phyloP scores from a whole-genome alignment of 495 filamentous ascomycete species.

The Aspergillus taichungensis region DNA sequence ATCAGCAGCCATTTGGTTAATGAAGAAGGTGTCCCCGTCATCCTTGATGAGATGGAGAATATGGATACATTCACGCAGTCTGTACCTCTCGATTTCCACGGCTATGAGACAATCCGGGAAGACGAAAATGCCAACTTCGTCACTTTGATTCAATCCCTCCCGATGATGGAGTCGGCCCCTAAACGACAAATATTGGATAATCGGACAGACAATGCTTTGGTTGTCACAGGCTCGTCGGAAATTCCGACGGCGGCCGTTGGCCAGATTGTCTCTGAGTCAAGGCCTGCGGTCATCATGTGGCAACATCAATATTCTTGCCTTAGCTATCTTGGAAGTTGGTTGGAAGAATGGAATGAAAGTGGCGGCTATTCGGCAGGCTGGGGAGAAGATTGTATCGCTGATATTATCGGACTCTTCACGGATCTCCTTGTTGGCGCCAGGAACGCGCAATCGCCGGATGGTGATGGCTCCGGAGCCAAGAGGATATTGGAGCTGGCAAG shows the following conservation, averaged over 20 bases:
- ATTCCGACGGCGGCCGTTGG: conserved; percentile 57
- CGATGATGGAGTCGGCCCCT: conserved; percentile 26
- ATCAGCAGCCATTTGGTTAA: conserved; percentile 31
- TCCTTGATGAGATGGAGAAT: conserved; percentile 48
- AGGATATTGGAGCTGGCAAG: conserved; percentile 62
- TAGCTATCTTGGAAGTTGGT: conserved; percentile 64
- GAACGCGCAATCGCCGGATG: conserved; percentile 14
- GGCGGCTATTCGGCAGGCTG: conserved; percentile 27
- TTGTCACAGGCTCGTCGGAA: conserved; percentile 34
- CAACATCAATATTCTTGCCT: conserved; percentile 68
- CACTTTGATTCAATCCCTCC: conserved; percentile 30
- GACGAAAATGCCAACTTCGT: conserved; percentile 71
- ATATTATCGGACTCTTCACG: conserved; percentile 56
- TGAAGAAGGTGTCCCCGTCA: conserved; percentile 39
- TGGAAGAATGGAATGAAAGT: conserved; percentile 47
- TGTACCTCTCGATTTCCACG: conserved; percentile 53
- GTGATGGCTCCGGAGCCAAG: conserved; percentile 31
- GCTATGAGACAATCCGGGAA: conserved; percentile 67
- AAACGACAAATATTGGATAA: conserved; percentile 12
- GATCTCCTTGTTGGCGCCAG: conserved; percentile 41
- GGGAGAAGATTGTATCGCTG: conserved; percentile 44
- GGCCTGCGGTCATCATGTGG: conserved; percentile 57
- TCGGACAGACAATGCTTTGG: conserved; percentile 22
- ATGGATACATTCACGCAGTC: conserved; percentile 66
- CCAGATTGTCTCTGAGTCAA: conserved; percentile 58